Percentiles rank a stretch among this genome's conserved stretches.
Evolutionary conservation across 176 grass and related monocot species (phyloP).

Genomic region (Musa troglodytarum): DNA sequence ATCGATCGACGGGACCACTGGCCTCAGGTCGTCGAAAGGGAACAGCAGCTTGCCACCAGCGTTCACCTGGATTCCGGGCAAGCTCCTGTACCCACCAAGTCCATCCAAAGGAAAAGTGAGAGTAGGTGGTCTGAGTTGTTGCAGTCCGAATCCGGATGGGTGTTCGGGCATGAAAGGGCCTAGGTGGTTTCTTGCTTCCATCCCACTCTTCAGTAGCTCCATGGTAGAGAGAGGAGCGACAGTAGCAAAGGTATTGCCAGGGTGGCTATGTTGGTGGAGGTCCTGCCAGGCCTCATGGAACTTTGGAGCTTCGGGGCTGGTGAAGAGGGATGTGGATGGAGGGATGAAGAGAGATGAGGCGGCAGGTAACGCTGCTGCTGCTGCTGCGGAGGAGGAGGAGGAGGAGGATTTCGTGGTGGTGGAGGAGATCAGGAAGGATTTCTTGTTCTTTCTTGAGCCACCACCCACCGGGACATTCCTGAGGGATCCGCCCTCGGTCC

Average conservation of each 20-base stretch:
- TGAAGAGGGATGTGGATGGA: background rate
- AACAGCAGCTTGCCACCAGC: background rate
- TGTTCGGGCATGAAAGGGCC: background rate
- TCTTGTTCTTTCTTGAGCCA: conserved; percentile 91
- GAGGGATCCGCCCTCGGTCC: conserved; percentile 88
- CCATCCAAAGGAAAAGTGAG: conserved; percentile 9
- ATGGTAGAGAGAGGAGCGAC: conserved; percentile 3
- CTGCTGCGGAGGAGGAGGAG: conserved; percentile 12
- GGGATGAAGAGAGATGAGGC: background rate
- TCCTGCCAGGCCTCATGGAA: background rate
- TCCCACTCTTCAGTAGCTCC: conserved; percentile 8
- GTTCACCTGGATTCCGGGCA: background rate
- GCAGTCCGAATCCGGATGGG: background rate
- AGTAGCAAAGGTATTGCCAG: background rate
- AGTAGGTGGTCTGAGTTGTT: conserved; percentile 7
- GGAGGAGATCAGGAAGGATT: conserved; percentile 20
- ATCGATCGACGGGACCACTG: background rate
- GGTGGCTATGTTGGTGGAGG: conserved; percentile 7
- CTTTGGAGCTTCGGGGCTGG: background rate
- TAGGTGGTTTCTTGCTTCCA: background rate
- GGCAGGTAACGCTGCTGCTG: background rate
- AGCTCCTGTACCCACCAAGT: background rate
- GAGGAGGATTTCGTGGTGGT: conserved; percentile 20
- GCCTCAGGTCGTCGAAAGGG: conserved; percentile 8
- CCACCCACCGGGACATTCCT: conserved; percentile 96